These are phyloP conservation scores for Podaxis sp. DNA, from an alignment of 768 basidiomycete genomes.

Conservation along the genomic window DNA sequence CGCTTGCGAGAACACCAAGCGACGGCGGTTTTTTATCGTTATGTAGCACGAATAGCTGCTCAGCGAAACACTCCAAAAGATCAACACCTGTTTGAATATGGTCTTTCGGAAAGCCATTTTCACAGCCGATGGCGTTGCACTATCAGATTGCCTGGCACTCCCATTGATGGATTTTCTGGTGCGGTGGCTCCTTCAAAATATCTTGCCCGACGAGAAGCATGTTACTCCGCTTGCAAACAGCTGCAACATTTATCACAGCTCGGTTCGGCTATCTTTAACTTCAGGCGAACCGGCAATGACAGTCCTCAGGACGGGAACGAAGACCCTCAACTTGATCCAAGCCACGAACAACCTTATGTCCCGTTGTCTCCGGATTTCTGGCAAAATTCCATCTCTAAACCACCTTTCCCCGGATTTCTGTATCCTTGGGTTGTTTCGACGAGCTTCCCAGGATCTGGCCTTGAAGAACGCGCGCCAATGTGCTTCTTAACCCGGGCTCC, in stretches of 20 bases:
- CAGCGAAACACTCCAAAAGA: constrained; percentile 16
- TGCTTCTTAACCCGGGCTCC: constrained; percentile 67
- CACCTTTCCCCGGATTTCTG: constrained; percentile 2
- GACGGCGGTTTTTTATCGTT: constrained; percentile 53
- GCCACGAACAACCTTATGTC: constrained; percentile 37
- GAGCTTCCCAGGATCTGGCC: background rate
- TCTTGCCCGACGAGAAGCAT: constrained; percentile 59
- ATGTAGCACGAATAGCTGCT: constrained; percentile 31
- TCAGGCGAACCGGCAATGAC: constrained; percentile 19
- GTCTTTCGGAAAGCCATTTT: constrained; percentile 24
- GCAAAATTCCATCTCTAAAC: background rate
- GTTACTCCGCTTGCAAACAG: constrained; percentile 52
- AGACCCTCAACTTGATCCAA: constrained; percentile 44
- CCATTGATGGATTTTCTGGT: constrained; percentile 43
- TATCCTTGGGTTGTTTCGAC: constrained; percentile 8
- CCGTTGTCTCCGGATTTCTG: constrained; percentile 13
- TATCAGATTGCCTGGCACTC: constrained; percentile 45
- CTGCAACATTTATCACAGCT: constrained; percentile 52
- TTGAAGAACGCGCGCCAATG: constrained; percentile 42
- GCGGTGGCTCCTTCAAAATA: constrained; percentile 42
- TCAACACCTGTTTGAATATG: constrained; percentile 39
- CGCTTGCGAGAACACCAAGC: constrained; percentile 62
- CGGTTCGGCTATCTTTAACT: constrained; percentile 30
- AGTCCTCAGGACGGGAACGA: background rate
- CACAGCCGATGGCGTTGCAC: constrained; percentile 43